Percentiles rank a stretch among this genome's conserved stretches.
Conservation (phyloP, 768 basidiomycete genomes). For the Neoboletus magnificus region DNA sequence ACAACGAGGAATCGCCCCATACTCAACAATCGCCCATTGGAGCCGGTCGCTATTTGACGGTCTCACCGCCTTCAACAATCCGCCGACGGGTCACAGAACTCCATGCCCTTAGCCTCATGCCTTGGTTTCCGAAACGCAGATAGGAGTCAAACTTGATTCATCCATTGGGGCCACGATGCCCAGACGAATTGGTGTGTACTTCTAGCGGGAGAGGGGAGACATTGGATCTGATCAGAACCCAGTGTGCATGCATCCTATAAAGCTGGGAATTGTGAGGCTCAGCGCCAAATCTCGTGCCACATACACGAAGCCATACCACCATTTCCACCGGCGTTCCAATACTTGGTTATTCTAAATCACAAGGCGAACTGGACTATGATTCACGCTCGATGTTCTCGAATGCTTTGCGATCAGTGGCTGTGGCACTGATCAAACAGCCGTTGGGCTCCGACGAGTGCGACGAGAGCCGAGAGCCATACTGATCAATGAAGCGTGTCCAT, state of each 20-base stretch:
- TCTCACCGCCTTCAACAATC: neutral
- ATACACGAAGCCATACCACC: neutral
- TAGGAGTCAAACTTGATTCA: neutral
- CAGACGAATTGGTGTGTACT: neutral
- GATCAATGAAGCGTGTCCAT: neutral
- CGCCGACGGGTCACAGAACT: neutral
- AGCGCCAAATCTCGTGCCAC: neutral
- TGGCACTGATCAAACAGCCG: no score
- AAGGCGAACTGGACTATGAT: no score
- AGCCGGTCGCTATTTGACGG: neutral
- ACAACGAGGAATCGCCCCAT: neutral
- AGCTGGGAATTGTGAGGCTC: neutral
- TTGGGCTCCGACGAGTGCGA: neutral
- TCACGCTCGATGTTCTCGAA: neutral
- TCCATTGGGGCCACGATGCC: neutral
- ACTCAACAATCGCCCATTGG: neutral
- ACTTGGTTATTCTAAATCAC: neutral
- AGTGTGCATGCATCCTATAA: neutral
- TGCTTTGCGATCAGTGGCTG: neutral
- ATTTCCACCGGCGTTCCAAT: neutral
- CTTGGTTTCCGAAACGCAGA: neutral
- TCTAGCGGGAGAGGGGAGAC: neutral
- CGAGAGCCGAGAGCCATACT: neutral
- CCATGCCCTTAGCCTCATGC: neutral
- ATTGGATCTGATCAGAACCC: neutral